Base-by-base conservation (phyloP, 371 early-diverging fungal genomes). In the Capillidium heterosporum region DNA sequence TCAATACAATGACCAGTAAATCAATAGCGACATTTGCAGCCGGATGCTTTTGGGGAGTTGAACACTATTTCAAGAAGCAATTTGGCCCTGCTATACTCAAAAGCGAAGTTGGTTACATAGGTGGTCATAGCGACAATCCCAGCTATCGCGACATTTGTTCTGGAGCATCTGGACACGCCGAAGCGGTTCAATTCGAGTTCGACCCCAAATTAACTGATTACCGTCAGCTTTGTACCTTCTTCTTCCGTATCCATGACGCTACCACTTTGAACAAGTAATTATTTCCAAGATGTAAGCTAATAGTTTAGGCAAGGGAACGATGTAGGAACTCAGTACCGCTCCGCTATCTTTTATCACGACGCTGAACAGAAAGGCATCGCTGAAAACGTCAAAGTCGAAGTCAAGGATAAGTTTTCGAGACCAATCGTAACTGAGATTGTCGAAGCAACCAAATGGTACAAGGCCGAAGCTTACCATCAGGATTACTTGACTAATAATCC, bases 391-490 rank as follows among this genome's bases (percentile, higher is more conserved):
- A 84, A 78, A 50, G 62, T 61, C 0, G 68, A 76, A 54, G 67
- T 77, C 15, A 79, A 85, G 61, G 75, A 78, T 50, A 71, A 75
- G 53, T 77, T 71, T 44, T 78, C 68, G 1, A 61, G 69, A 32
- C 65, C 69, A 10, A 83, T 90, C 42, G 81, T 77, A 1, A 90
- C 91, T 0, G 70, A 85, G 57, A 82, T 90, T 54, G 75, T 73
- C 19, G 77, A 81, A 0, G 80, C 84, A 0, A 68, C 66, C 10
- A 65, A 60, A n/a, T 95, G 86, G 67, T 91, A 74, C 61, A 76
- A 82, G 54, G 97, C 90, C 17, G 95, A 96, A 65, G 79, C 71
- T 0, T 89, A 91, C 65, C 97, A 95, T 61, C 88, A 87, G 66
- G 65, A 72, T 59, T 92, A 94, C 54, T 65, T 94, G 47, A n/a